Conservation (phyloP, 176 grass and related monocot genomes). For the Tillandsia fasciculata region DNA sequence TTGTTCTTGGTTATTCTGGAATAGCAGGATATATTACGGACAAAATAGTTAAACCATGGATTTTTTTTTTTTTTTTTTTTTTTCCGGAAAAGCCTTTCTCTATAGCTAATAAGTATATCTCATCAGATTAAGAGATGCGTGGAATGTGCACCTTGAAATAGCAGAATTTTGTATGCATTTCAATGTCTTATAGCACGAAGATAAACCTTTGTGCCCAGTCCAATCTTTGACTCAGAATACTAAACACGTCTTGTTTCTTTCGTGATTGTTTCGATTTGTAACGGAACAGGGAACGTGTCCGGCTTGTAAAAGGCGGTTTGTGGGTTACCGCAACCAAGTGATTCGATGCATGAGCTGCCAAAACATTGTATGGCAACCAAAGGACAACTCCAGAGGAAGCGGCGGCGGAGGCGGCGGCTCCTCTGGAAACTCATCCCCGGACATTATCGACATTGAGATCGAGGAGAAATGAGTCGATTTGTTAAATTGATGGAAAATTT, state of each 20-base stretch:
- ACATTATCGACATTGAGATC: constrained; percentile 85
- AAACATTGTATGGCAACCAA: constrained; percentile 95
- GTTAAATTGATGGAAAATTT: too few relatives aligned
- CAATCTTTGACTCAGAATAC: constrained; percentile 9
- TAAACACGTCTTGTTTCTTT: constrained; percentile 5
- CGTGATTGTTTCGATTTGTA: constrained; percentile 1
- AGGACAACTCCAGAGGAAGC: constrained; percentile 39
- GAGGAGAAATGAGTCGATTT: constrained; percentile 59
- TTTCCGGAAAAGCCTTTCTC: too few relatives aligned
- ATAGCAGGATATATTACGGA: too few relatives aligned
- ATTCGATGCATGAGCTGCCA: constrained; percentile 78
- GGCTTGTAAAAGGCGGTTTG: constrained; percentile 67
- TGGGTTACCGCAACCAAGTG: constrained; percentile 68
- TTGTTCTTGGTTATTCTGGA: too few relatives aligned
- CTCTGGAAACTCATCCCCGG: constrained; percentile 41
- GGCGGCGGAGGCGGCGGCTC: constrained; percentile 23
- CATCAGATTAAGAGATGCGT: too few relatives aligned
- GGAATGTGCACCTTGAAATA: too few relatives aligned
- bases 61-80: too few relatives aligned
- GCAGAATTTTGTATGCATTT: too few relatives aligned
- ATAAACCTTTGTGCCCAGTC: background rate
- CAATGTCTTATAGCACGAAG: background rate
- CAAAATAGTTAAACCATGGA: too few relatives aligned
- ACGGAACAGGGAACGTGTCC: constrained; percentile 71
- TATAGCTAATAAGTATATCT: too few relatives aligned